Evolutionary conservation across 169 alveolate genomes (phyloP).

Genomic region (Plasmodium adleri): DNA sequence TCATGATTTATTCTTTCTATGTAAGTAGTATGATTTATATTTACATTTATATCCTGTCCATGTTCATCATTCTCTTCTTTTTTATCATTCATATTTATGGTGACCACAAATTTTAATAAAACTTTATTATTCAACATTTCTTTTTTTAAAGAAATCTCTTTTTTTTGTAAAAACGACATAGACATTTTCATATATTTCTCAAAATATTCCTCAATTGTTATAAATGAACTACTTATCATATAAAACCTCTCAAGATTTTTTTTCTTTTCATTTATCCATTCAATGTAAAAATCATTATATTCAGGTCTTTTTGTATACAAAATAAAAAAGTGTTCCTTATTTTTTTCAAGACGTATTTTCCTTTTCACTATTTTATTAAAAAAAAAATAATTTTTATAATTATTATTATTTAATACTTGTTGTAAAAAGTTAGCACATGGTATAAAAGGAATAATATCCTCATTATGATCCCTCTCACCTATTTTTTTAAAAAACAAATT

Average conservation of each 20-base stretch:
- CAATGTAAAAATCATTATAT: conserved; percentile 29
- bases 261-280: conserved; percentile 38
- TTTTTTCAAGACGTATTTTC: conserved; percentile 19
- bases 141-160: conserved; percentile 4
- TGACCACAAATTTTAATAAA: conserved; percentile 40
- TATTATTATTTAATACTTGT: conserved; percentile 1
- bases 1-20: too few species aligned
- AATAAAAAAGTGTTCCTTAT: conserved; percentile 59
- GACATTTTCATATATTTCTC: conserved; percentile 59
- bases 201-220: conserved; percentile 48
- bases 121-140: conserved; percentile 32
- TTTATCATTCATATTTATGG: neutral
- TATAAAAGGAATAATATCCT: neutral
- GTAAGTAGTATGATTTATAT: too few species aligned
- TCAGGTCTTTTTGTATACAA: conserved; percentile 13
- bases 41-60: too few species aligned
- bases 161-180: conserved; percentile 19
- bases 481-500: conserved; percentile 60
- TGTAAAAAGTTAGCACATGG: conserved; percentile 2
- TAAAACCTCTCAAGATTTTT: neutral
- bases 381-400: conserved; percentile 15
- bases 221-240: conserved; percentile 17
- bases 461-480: conserved; percentile 1
- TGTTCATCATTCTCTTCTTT: too few species aligned
- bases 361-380: conserved; percentile 16